These are phyloP conservation scores for Neoboletus magnificus DNA, from an alignment of 768 basidiomycete genomes.

Conservation along the genomic window DNA sequence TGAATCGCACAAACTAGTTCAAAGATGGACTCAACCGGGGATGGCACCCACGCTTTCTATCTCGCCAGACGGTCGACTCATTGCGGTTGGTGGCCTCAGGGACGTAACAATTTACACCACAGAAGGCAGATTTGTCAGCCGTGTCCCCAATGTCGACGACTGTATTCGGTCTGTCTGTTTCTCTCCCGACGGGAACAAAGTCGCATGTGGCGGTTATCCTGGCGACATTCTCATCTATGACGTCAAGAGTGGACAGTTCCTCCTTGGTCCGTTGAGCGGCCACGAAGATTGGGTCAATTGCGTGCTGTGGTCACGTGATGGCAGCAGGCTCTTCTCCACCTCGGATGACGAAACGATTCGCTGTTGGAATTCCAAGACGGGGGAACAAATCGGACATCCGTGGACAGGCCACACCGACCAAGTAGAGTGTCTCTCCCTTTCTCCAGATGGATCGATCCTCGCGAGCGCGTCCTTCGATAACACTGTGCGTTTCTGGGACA, in stretches of 20 bases:
- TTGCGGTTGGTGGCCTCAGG: too few relatives aligned
- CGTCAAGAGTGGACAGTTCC: background rate
- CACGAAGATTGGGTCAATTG: background rate
- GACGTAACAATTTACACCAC: too few relatives aligned
- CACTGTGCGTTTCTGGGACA: constrained; percentile 12
- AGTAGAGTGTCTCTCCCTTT: background rate
- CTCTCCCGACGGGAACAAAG: constrained; percentile 1
- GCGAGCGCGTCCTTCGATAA: constrained; percentile 3
- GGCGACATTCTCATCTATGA: background rate
- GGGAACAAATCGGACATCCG: background rate
- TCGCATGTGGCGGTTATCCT: background rate
- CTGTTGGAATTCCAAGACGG: constrained; percentile 6
- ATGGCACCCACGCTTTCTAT: too few relatives aligned
- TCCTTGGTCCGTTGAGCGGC: background rate
- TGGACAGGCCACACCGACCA: constrained; percentile 14
- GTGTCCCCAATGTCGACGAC: too few relatives aligned
- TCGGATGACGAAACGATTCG: background rate
- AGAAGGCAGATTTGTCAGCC: too few relatives aligned
- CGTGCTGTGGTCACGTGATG: constrained; percentile 14
- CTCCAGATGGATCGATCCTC: constrained; percentile 5
- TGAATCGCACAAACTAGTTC: too few relatives aligned
- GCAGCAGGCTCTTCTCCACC: constrained; percentile 5
- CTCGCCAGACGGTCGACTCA: too few relatives aligned
- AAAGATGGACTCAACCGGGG: too few relatives aligned
- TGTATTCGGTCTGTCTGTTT: background rate